Conservation (phyloP, 805 yeast genomes). For the Kurtzmaniella fragi region DNA sequence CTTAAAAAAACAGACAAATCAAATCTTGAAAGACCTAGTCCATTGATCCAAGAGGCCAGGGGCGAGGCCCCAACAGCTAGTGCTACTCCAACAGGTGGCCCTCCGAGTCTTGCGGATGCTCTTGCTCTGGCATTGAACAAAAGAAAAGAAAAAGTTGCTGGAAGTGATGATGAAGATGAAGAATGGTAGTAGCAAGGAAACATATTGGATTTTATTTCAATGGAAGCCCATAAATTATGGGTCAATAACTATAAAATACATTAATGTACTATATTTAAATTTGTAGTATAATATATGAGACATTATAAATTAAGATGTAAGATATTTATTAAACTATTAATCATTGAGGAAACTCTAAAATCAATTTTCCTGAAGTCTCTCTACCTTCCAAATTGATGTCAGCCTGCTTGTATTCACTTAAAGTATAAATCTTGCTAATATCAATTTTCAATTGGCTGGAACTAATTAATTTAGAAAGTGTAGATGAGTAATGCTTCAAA, state of each 20-base stretch:
- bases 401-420: constrained; percentile 60
- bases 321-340: neutral
- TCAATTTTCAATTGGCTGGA: constrained; percentile 47
- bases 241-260: neutral
- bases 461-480: constrained; percentile 37
- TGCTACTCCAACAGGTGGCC: constrained; percentile 31
- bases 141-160: constrained; percentile 77
- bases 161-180: constrained; percentile 80
- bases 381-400: constrained; percentile 60
- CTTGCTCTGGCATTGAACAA: constrained; percentile 78
- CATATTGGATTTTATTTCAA: too few species aligned
- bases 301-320: neutral
- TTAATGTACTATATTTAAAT: neutral
- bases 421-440: constrained; percentile 50
- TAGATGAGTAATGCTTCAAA: constrained; percentile 41
- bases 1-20: constrained; percentile 78
- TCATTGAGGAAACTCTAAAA: constrained; percentile 49
- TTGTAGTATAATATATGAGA: neutral
- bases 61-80: constrained; percentile 48
- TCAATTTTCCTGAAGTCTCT: constrained; percentile 69
- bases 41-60: constrained; percentile 61
- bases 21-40: constrained; percentile 76
- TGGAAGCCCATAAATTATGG: neutral
- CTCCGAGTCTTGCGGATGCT: constrained; percentile 77
- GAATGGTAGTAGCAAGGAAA: constrained; percentile 27